Evolutionary conservation across 1,284 basidiomycete species (phyloP), one percentile per base, ranked within the genome.

Genomic region (Tilletia walkeri): DNA sequence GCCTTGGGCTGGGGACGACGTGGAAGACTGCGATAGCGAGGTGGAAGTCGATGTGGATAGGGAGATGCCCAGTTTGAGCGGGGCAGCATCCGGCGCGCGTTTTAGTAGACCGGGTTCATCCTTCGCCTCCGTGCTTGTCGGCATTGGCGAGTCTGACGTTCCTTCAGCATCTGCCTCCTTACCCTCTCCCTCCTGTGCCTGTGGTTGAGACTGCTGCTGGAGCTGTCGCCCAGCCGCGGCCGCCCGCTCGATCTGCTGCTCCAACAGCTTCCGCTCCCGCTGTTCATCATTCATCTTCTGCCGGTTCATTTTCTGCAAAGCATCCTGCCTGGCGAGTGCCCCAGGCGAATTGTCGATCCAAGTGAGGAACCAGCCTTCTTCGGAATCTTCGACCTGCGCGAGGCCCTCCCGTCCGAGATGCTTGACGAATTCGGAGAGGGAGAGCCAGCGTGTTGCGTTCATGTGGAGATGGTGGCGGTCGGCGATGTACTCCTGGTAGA

Each of bases 381-480:
- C 95, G 66, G 93, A 96, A 85, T 99, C 95, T 82, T 99, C 95
- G 30, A 97, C 96, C 75, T 92, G 89, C 3, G 91, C 92, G 65
- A 97, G 87, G 48, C 96, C 95, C 6, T 88, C 87, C 61, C 94
- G 88, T 2, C 96, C 95, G 39, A 99, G 88, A 79, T 95, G 89
- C 84, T 95, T 94, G 79, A 90, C 87, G 79, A 99, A 99, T 80
- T 96, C 95, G 12, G 92, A 92, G 72, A 99, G 88, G 10, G 95
- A 96, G 34, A 96, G 92, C 95, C 96, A 99, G 72, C 93, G 89
- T 10, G 96, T 99, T 4, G 95, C 87, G 85, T 99, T 99, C 96
- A 99, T 99, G 86, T 99, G 96, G 34, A 95, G 87, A 84, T 99
- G 96, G 67, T 88, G 85, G 85, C 95, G 95, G 85, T 98, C 95